Evolutionary conservation across 2,329 filamentous ascomycete genomes (phyloP).

Genomic region (Xylariaceae sp.): DNA sequence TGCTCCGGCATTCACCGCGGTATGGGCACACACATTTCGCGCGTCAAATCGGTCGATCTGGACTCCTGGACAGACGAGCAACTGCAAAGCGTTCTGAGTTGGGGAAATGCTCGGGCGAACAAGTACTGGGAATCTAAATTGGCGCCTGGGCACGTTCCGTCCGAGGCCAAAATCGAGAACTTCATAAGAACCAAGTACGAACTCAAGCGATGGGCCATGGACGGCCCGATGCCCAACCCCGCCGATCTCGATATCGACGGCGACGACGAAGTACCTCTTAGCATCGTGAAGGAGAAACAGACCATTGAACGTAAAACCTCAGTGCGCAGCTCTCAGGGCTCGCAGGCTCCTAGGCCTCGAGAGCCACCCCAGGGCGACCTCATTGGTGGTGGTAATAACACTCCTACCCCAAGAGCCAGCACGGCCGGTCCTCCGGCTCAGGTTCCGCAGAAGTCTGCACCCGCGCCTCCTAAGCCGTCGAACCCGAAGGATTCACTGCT

Average conservation of each 20-base stretch:
- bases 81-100: conserved; percentile 84
- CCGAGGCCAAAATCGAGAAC: conserved; percentile 98
- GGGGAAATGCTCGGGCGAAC: conserved; percentile 95
- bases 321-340: conserved; percentile 54
- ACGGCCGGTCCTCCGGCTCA: conserved; percentile 61
- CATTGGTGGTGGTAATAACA: conserved; percentile 68
- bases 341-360: conserved; percentile 37
- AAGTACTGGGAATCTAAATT: conserved; percentile 99
- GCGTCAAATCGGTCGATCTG: conserved; percentile 96
- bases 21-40: conserved; percentile 97
- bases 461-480: conserved; percentile 62
- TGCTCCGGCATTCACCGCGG: conserved; percentile 98
- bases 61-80: conserved; percentile 99
- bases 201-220: conserved; percentile 99
- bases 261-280: conserved; percentile 72
- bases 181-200: conserved; percentile 99
- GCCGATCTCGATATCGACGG: conserved; percentile 74
- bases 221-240: conserved; percentile 91
- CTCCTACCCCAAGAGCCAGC: conserved; percentile 66
- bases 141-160: conserved; percentile 83
- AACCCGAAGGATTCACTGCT: conserved; percentile 83
- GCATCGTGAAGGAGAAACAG: conserved; percentile 62
- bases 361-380: conserved; percentile 62
- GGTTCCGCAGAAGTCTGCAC: conserved; percentile 54
- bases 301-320: conserved; percentile 55